phyloP scores from a whole-genome alignment of 768 basidiomycete genomes.

The Russula earlei region DNA sequence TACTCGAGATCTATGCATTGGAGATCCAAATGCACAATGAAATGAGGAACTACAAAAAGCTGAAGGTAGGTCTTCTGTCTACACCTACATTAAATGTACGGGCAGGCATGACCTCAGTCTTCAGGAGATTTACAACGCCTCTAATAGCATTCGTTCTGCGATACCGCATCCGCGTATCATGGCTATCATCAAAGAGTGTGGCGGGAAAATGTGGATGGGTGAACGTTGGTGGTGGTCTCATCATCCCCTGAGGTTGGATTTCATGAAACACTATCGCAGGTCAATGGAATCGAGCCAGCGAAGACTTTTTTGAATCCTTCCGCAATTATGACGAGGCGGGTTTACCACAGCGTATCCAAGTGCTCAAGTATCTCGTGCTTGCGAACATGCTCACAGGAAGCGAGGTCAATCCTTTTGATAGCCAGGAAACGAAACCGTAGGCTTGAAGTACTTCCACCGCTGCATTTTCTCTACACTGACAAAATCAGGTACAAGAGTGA shows the following conservation, averaged over 20 bases:
- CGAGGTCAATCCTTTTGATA: conserved; percentile 98
- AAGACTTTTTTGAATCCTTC: conserved; percentile 99
- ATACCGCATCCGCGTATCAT: conserved; percentile 98
- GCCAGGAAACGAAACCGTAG: conserved; percentile 97
- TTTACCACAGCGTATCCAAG: conserved; percentile 92
- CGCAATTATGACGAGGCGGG: conserved; percentile 98
- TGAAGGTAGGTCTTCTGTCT: conserved; percentile 49
- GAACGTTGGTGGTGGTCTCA: conserved; percentile 57
- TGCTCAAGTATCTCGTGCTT: conserved; percentile 94
- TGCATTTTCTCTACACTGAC: background rate
- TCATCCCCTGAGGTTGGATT: background rate
- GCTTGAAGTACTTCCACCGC: conserved; percentile 22
- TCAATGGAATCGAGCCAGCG: conserved; percentile 93
- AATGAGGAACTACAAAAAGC: conserved; percentile 88
- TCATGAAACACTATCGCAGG: conserved; percentile 35
- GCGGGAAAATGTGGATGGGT: conserved; percentile 99
- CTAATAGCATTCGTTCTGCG: conserved; percentile 84
- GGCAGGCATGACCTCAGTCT: background rate
- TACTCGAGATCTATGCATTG: conserved; percentile 94
- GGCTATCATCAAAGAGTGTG: conserved; percentile 98
- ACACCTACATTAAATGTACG: background rate
- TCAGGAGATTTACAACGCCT: conserved; percentile 96
- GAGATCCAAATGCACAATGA: conserved; percentile 99
- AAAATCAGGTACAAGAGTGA: conserved; percentile 78
- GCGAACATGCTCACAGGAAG: conserved; percentile 98